Base-by-base conservation (phyloP, 2,329 filamentous ascomycete species). In the Paracoccidioides brasiliensis region DNA sequence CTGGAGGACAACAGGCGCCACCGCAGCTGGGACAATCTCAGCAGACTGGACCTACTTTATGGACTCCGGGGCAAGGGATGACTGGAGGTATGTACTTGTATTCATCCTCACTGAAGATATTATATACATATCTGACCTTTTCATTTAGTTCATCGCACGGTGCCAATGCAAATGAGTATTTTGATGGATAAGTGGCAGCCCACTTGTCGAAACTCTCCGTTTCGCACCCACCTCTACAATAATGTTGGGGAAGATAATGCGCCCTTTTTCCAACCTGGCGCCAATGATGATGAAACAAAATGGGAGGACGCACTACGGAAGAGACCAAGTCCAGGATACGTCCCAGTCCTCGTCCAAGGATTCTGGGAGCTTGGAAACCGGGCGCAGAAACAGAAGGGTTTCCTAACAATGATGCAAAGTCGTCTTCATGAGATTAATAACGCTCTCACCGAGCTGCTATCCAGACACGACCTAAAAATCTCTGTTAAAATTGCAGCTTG, bases 391-490 rank as follows among this genome's bases (percentile, higher is more conserved):
- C 82, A 84, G 64, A 74, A 75, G 37, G 73, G 78, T 56, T 79
- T 78, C 52, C 73, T 84, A n/a, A 72, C 73, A 33, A 76, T 76
- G 62, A 75, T 83, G 63, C 79, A 80, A 59, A 72, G 72, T 46
- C 77, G 81, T 30, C 69, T 84, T 37, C 81, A 84, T 63, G 80
- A 85, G 66, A 84, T 85, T 70, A 83, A 84, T 68, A 78, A 79
- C 59, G 78, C 74, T 33, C 72, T 85, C n/a, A 75, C 75, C 1
- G 72, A 78, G 9, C 73, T 83, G 58, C 77, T 84, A 57, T 76
- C 80, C 46, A 76, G 77, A 40, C 82, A 85, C 62, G 80, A 83
- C 58, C 69, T 84, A 58, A 76, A 77, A 22, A 76, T 84, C 54
- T 78, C 78, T 5, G 76, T 80, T 53, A 74, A 79, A 57, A 76